Conservation (phyloP, 169 alveolate genomes). For the Eimeria sp. region DNA sequence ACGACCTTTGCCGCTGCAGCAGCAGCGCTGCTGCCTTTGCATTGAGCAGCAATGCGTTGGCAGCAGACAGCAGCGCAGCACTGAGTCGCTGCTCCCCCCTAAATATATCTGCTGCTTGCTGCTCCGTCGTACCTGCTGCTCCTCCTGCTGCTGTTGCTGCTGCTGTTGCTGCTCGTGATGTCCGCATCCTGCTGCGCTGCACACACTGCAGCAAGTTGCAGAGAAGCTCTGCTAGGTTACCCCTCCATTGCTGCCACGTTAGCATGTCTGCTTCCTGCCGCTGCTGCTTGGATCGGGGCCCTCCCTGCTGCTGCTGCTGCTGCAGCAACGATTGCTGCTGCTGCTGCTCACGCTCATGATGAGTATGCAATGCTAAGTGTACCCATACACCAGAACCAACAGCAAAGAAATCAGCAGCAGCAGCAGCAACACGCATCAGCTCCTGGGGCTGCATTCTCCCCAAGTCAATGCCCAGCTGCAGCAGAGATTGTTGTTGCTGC, state of each 20-base stretch:
- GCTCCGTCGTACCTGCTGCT: background rate
- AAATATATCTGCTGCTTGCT: background rate
- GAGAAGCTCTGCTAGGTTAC: background rate
- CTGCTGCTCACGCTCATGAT: background rate
- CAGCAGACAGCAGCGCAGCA: slow-evolving; percentile 63
- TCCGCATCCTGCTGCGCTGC: slow-evolving; percentile 45
- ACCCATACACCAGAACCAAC: slow-evolving; percentile 50
- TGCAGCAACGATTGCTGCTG: slow-evolving; percentile 54
- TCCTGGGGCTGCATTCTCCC: slow-evolving; percentile 8
- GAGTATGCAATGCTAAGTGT: background rate
- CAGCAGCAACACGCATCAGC: slow-evolving; percentile 1
- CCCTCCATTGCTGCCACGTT: slow-evolving; percentile 33
- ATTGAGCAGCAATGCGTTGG: slow-evolving; percentile 51
- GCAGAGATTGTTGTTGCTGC: slow-evolving; percentile 22
- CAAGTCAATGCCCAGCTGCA: background rate
- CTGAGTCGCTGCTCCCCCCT: background rate
- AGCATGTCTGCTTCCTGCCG: slow-evolving; percentile 20
- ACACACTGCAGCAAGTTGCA: slow-evolving; percentile 58
- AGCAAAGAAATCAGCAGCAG: slow-evolving; percentile 33
- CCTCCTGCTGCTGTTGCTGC: slow-evolving; percentile 40
- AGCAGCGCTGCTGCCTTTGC: slow-evolving; percentile 53
- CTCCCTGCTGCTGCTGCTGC: slow-evolving; percentile 8
- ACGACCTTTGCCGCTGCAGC: slow-evolving; percentile 48
- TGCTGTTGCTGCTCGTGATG: slow-evolving; percentile 33
- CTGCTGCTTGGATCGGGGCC: slow-evolving; percentile 47